Conservation (phyloP, 371 early-diverging fungal genomes). For the Aphelidium insulamus region DNA sequence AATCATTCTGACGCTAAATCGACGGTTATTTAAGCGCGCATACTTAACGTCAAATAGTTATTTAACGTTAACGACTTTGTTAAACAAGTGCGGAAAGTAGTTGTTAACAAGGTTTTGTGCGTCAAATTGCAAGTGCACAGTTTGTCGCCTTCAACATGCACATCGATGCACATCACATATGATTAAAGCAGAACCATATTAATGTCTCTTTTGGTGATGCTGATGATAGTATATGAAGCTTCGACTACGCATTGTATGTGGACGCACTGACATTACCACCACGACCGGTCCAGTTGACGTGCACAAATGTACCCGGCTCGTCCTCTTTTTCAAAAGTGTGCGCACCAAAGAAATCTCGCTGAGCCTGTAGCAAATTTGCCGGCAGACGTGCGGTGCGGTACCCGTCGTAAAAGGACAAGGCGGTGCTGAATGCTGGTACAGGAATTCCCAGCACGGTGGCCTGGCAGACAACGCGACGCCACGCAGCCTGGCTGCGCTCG, state of each 20-base stretch:
- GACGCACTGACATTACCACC: slow-evolving; percentile 51
- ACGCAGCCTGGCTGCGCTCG: slow-evolving; percentile 54
- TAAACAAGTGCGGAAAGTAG: too few species aligned
- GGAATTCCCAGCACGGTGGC: slow-evolving; percentile 70
- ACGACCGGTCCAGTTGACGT: slow-evolving; percentile 92
- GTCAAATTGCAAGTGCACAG: too few species aligned
- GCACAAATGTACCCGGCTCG: slow-evolving; percentile 51
- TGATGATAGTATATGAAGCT: too few species aligned
- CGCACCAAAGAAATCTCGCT: slow-evolving; percentile 97
- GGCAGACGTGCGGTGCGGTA: slow-evolving; percentile 70
- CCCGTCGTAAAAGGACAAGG: slow-evolving; percentile 89
- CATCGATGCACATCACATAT: too few species aligned
- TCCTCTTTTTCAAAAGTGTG: slow-evolving; percentile 81
- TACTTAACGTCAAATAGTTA: too few species aligned
- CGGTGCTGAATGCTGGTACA: slow-evolving; percentile 74
- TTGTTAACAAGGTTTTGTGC: too few species aligned
- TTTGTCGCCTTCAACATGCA: too few species aligned
- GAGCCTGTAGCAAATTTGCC: slow-evolving; percentile 91
- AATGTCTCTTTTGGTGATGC: too few species aligned
- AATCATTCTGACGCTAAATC: too few species aligned
- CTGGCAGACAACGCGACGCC: slow-evolving; percentile 73
- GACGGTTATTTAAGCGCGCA: too few species aligned
- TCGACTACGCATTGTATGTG: slow-evolving; percentile 39
- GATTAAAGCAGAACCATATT: too few species aligned
- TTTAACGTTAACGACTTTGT: too few species aligned